Percentiles rank a stretch among this genome's conserved stretches.
Conservation (phyloP, 306 rosid genomes). For the Begonia masoniana region DNA sequence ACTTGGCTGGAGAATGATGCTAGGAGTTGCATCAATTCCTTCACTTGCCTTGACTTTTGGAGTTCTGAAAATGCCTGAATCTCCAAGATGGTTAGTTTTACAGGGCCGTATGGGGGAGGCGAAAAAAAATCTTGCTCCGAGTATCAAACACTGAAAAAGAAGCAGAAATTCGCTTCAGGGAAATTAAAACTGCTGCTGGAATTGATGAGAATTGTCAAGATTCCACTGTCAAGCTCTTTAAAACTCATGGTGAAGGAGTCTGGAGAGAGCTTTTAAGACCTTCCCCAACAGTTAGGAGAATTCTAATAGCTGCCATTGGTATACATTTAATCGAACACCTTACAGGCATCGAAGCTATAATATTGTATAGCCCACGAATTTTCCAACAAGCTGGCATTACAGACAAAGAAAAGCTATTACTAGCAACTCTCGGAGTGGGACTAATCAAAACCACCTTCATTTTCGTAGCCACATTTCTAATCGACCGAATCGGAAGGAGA, state of each 20-base stretch:
- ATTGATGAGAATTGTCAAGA: conserved; percentile 19
- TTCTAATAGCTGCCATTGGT: conserved; percentile 49
- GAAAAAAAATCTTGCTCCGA: conserved; percentile 14
- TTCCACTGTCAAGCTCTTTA: conserved; percentile 4
- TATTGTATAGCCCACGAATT: conserved; percentile 71
- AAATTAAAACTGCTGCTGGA: conserved; percentile 49
- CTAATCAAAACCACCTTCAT: conserved; percentile 35
- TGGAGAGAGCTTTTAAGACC: conserved; percentile 65
- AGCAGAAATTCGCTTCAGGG: conserved; percentile 38
- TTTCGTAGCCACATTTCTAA: conserved; percentile 27
- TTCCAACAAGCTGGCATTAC: conserved; percentile 60
- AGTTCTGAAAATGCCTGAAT: conserved; percentile 61
- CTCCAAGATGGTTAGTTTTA: conserved; percentile 81
- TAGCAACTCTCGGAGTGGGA: conserved; percentile 61
- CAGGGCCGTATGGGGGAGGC: conserved; percentile 53
- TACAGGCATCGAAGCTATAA: conserved; percentile 67
- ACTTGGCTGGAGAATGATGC: conserved; percentile 85
- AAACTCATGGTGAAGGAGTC: conserved; percentile 23
- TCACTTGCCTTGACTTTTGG: conserved; percentile 35
- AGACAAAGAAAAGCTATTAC: conserved; percentile 41
- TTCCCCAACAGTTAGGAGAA: conserved; percentile 45
- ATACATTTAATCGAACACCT: conserved; percentile 74
- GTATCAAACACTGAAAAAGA: conserved; percentile 40
- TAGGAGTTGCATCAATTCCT: conserved; percentile 65
- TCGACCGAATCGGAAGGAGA: conserved; percentile 60